Evolutionary conservation across 805 yeast species (phyloP).

Genomic region (Metschnikowia baotianmanensis): DNA sequence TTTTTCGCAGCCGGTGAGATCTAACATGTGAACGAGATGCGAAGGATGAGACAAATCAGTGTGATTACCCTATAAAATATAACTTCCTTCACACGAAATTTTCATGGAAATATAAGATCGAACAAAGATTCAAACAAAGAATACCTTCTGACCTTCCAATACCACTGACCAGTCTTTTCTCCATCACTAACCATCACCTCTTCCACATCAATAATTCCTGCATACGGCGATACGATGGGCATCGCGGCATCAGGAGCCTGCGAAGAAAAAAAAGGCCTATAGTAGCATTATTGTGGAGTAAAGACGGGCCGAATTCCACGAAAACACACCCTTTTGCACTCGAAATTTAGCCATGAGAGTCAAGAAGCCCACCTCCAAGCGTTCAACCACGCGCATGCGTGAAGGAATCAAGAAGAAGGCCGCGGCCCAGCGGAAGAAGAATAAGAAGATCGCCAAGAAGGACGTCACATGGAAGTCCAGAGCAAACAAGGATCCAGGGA

Average conservation of each 20-base stretch:
- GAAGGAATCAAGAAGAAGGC: conserved; percentile 97
- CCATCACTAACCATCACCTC: not conserved
- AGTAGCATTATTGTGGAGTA: not conserved
- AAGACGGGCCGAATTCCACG: not conserved
- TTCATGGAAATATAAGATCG: too few species aligned
- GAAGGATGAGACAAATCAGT: too few species aligned
- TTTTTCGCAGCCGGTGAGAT: too few species aligned
- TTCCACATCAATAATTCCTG: not conserved
- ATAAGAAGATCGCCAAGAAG: conserved; percentile 76
- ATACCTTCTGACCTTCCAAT: too few species aligned
- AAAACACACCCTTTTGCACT: not conserved
- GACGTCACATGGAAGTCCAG: conserved; percentile 94
- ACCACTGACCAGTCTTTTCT: not conserved
- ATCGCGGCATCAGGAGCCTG: not conserved
- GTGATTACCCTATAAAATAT: too few species aligned
- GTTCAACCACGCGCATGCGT: conserved; percentile 88
- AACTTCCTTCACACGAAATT: too few species aligned
- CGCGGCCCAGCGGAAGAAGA: conserved; percentile 85
- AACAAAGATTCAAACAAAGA: too few species aligned
- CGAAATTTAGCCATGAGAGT: conserved; percentile 49
- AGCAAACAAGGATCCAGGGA: conserved; percentile 84
- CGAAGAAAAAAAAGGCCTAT: not conserved
- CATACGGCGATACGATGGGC: not conserved
- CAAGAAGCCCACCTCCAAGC: conserved; percentile 73
- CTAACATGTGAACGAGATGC: too few species aligned